Evolutionary conservation across 2,329 filamentous ascomycete species (phyloP).

Genomic region (Exophiala sideris): DNA sequence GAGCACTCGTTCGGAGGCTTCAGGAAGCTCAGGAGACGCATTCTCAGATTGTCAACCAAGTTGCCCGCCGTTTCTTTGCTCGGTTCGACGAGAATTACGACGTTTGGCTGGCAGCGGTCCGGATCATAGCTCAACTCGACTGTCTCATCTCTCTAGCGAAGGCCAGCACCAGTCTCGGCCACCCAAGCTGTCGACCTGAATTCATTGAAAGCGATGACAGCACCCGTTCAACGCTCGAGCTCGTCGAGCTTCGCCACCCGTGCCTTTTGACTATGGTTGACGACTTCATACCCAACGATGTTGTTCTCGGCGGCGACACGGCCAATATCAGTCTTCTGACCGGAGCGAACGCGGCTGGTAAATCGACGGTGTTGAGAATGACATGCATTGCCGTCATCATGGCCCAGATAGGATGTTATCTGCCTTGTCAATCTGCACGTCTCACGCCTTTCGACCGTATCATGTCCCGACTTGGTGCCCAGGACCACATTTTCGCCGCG

Average conservation of each 20-base stretch:
- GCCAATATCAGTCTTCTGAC: constrained; percentile 89
- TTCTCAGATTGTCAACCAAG: constrained; percentile 83
- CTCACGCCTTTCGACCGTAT: constrained; percentile 93
- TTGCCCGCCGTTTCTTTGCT: constrained; percentile 75
- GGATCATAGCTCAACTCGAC: constrained; percentile 86
- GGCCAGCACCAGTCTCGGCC: constrained; percentile 76
- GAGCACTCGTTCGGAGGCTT: constrained; percentile 75
- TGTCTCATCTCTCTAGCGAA: constrained; percentile 91
- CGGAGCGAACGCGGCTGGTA: constrained; percentile 94
- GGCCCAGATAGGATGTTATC: constrained; percentile 91
- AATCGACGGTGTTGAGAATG: constrained; percentile 95
- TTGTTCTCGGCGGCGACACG: constrained; percentile 74
- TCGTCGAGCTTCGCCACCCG: constrained; percentile 87
- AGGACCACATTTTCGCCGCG: constrained; percentile 97
- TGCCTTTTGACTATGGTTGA: constrained; percentile 87
- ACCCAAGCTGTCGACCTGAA: constrained; percentile 82
- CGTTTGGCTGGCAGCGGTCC: constrained; percentile 84
- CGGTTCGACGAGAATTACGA: constrained; percentile 85
- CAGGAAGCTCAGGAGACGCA: constrained; percentile 95
- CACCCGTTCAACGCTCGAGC: constrained; percentile 75
- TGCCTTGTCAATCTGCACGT: constrained; percentile 76
- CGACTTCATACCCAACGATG: constrained; percentile 95
- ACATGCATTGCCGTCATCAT: constrained; percentile 96
- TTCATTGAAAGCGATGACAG: constrained; percentile 71
- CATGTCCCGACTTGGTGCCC: constrained; percentile 95